Evolutionary conservation across 192 early-diverging fungal genomes (phyloP).

Genomic region (Backusella circina): DNA sequence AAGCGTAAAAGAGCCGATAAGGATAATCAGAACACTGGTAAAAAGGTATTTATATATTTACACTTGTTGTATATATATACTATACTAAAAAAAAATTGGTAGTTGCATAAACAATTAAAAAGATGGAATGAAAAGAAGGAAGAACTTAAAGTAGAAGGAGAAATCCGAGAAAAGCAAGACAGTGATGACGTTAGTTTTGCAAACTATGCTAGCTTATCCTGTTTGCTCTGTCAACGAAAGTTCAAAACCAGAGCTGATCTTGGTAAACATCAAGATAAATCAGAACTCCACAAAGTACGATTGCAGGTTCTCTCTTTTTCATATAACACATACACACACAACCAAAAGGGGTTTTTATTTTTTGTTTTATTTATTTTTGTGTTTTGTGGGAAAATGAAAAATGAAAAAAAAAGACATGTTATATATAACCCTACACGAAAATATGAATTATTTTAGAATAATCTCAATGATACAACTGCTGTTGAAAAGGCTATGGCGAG

Average conservation of each 20-base stretch:
- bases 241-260: conserved; percentile 48
- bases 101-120: conserved; percentile 24
- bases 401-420: background rate
- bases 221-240: conserved; percentile 59
- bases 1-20: conserved; percentile 19
- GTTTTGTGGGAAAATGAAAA: background rate
- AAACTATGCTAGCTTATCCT: conserved; percentile 24
- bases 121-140: conserved; percentile 22
- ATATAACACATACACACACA: background rate
- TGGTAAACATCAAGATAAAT: conserved; percentile 49
- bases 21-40: background rate
- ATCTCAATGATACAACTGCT: background rate
- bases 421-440: background rate
- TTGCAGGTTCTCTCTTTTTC: background rate
- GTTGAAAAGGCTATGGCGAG: background rate
- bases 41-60: background rate
- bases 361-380: background rate
- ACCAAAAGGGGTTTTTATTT: background rate
- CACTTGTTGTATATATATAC: background rate
- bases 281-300: conserved; percentile 56
- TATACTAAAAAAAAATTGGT: too few relatives aligned
- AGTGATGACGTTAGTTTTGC: background rate
- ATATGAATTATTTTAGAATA: background rate
- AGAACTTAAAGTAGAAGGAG: background rate
- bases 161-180: background rate